Evolutionary conservation across 768 basidiomycete species (phyloP).

Genomic region (Pisolithus albus): DNA sequence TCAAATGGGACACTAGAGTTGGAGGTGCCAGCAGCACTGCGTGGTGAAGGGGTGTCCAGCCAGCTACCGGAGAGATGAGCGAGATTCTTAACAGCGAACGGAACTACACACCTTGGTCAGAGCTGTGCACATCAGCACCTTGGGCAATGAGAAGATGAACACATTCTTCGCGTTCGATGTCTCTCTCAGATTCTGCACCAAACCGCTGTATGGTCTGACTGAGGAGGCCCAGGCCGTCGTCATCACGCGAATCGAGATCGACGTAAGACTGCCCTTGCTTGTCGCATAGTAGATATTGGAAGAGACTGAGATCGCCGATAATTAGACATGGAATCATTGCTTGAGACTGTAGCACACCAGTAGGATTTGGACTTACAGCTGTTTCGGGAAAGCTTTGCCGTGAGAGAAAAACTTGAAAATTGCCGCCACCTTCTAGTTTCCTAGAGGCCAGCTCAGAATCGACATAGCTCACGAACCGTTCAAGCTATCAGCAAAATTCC

Average conservation of each 20-base stretch:
- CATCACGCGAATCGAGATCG: slow-evolving; percentile 68
- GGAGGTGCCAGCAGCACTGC: slow-evolving; percentile 85
- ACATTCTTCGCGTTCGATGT: slow-evolving; percentile 88
- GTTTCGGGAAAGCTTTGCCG: too few species aligned
- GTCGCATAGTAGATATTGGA: slow-evolving; percentile 68
- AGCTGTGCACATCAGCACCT: slow-evolving; percentile 56
- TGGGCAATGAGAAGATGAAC: slow-evolving; percentile 73
- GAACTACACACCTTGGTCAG: slow-evolving; percentile 55
- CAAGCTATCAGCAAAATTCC: too few species aligned
- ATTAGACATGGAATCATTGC: too few species aligned
- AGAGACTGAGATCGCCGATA: slow-evolving; percentile 66
- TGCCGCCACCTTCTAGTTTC: too few species aligned
- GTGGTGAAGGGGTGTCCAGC: slow-evolving; percentile 94
- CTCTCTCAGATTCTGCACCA: slow-evolving; percentile 72
- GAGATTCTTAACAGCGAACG: background rate
- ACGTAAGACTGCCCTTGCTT: slow-evolving; percentile 56
- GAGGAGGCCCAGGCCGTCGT: slow-evolving; percentile 79
- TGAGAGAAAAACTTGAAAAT: too few species aligned
- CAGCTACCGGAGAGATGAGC: slow-evolving; percentile 43
- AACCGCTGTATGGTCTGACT: slow-evolving; percentile 76
- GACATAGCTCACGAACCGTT: too few species aligned
- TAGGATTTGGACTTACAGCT: too few species aligned
- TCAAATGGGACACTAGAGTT: slow-evolving; percentile 83
- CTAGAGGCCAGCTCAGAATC: too few species aligned
- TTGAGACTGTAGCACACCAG: too few species aligned